A percentile compares a stretch with the other conserved stretches of the same genome.
These are phyloP conservation scores for Cryptosporidium viatorum DNA, from an alignment of 169 alveolate species.

Conservation along the genomic window DNA sequence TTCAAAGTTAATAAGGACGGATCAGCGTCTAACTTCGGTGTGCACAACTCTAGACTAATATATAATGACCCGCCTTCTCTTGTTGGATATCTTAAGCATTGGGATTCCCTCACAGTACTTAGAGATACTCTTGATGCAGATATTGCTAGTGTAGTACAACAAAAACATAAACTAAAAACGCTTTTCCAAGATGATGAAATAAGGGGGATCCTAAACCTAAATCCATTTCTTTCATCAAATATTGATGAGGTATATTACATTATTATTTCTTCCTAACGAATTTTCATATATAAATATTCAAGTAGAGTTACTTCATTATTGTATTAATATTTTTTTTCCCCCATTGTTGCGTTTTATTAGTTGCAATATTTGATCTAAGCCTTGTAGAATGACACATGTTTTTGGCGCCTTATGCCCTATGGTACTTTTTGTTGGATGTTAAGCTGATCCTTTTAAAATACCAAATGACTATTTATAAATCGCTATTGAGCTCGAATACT, in stretches of 20 bases:
- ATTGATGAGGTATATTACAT: constrained; percentile 60
- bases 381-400: neutral
- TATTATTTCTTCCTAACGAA: constrained; percentile 22
- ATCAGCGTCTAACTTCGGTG: constrained; percentile 1
- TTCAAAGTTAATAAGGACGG: constrained; percentile 31
- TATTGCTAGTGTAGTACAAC: constrained; percentile 62
- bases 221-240: constrained; percentile 49
- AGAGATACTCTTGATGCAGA: constrained; percentile 72
- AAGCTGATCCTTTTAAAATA: neutral
- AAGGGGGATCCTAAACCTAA: constrained; percentile 38
- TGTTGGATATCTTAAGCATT: constrained; percentile 37
- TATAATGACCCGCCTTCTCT: constrained; percentile 52
- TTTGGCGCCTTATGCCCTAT: neutral
- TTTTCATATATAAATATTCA: neutral
- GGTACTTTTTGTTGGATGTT: neutral
- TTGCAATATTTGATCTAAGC: neutral
- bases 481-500: constrained; percentile 10
- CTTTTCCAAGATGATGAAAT: constrained; percentile 41
- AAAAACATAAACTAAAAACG: constrained; percentile 30
- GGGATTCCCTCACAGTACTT: constrained; percentile 45
- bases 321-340: neutral
- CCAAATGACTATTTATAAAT: neutral
- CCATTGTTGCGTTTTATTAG: neutral
- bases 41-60: constrained; percentile 37
- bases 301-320: neutral